phyloP scores from a whole-genome alignment of 2,329 filamentous ascomycete genomes.

The Parascedosporium putredinis region DNA sequence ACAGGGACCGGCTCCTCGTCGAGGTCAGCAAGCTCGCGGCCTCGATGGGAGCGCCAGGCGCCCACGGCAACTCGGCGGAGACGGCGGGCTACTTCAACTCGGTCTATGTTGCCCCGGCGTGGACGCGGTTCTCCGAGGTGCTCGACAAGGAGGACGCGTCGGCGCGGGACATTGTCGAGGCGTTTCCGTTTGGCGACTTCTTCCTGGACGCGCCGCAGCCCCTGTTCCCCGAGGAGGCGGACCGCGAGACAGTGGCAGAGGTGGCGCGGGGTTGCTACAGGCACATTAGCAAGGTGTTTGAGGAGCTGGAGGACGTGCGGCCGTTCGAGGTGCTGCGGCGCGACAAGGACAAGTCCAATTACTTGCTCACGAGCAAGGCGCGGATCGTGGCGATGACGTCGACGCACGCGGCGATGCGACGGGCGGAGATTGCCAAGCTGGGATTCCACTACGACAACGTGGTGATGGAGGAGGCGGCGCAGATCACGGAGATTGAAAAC shows the following conservation, averaged over 20 bases:
- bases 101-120: slow-evolving; percentile 80
- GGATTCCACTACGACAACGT: slow-evolving; percentile 97
- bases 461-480: slow-evolving; percentile 95
- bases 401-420: slow-evolving; percentile 90
- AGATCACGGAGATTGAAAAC: slow-evolving; percentile 94
- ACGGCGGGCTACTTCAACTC: slow-evolving; percentile 94
- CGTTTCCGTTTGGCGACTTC: slow-evolving; percentile 82
- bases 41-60: slow-evolving; percentile 78
- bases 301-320: slow-evolving; percentile 81
- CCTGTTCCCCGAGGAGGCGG: slow-evolving; percentile 59
- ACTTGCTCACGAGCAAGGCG: slow-evolving; percentile 90
- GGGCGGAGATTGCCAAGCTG: slow-evolving; percentile 80
- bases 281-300: slow-evolving; percentile 84
- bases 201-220: slow-evolving; percentile 83
- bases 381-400: slow-evolving; percentile 98
- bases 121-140: slow-evolving; percentile 66
- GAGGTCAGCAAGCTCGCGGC: slow-evolving; percentile 81
- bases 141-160: slow-evolving; percentile 45
- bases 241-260: slow-evolving; percentile 60
- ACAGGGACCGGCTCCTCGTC: slow-evolving; percentile 63
- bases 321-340: slow-evolving; percentile 90
- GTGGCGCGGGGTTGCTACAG: slow-evolving; percentile 75
- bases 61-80: slow-evolving; percentile 93
- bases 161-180: slow-evolving; percentile 51
- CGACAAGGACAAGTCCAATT: slow-evolving; percentile 89